Conservation (phyloP, 352 stramenopile species). For the Pythium grandisporangium region DNA sequence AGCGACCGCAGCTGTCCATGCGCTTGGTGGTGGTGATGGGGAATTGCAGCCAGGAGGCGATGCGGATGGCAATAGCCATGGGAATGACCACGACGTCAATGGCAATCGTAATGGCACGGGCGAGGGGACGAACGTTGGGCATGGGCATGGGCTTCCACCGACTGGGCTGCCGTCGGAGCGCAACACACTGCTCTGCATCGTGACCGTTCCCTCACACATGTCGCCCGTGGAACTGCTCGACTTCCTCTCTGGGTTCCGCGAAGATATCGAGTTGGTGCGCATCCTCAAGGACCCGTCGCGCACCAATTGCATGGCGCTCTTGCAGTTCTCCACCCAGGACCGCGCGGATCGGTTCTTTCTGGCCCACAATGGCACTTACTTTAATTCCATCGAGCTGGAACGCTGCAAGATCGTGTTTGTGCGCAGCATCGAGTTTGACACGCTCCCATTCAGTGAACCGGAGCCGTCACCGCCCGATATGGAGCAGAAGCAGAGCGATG, state of each 20-base stretch:
- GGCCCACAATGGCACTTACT: constrained; percentile 85
- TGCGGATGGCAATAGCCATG: no score
- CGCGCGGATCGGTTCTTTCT: constrained; percentile 80
- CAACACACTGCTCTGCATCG: constrained; percentile 72
- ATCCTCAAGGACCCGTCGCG: constrained; percentile 76
- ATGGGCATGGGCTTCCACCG: neutral
- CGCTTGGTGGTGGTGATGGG: no score
- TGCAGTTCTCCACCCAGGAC: constrained; percentile 76
- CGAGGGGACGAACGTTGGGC: no score
- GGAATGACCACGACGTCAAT: no score
- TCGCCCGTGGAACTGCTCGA: constrained; percentile 78
- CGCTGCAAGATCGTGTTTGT: constrained; percentile 89
- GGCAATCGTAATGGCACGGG: no score
- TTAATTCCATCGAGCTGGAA: constrained; percentile 89
- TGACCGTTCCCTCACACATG: constrained; percentile 81
- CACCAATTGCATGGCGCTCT: constrained; percentile 79
- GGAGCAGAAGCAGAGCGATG: constrained; percentile 4
- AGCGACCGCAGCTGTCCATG: neutral
- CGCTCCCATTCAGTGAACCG: constrained; percentile 15
- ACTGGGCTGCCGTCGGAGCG: constrained; percentile 39
- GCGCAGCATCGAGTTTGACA: constrained; percentile 80
- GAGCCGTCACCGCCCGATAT: constrained; percentile 5
- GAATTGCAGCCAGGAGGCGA: no score
- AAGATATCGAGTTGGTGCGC: constrained; percentile 66
- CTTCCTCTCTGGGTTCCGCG: constrained; percentile 66